Evolutionary conservation across 768 basidiomycete species (phyloP).

Genomic region (Nevesoporus exiguus): DNA sequence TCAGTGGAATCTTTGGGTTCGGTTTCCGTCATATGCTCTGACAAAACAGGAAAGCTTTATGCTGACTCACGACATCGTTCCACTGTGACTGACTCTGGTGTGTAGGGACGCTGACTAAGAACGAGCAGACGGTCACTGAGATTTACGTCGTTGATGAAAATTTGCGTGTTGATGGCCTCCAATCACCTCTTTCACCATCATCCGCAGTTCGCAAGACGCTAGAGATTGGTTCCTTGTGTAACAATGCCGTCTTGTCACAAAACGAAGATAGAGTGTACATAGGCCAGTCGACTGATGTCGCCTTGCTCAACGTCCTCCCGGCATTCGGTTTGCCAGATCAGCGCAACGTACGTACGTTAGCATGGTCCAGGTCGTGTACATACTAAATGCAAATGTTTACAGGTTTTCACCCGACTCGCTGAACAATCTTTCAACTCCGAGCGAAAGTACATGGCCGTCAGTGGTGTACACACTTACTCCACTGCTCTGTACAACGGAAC

Average conservation of each 20-base stretch:
- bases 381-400: conserved; percentile 8
- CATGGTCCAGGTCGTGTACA: not conserved
- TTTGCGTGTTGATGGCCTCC: conserved; percentile 52
- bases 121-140: conserved; percentile 93
- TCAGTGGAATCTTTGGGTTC: conserved; percentile 93
- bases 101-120: conserved; percentile 85
- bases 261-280: conserved; percentile 72
- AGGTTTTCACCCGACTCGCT: conserved; percentile 68
- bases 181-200: conserved; percentile 47
- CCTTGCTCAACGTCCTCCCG: conserved; percentile 75
- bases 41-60: conserved; percentile 75
- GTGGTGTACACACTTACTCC: conserved; percentile 55
- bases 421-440: conserved; percentile 94
- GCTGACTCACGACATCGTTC: not conserved
- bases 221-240: conserved; percentile 85
- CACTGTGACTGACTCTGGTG: not conserved
- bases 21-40: conserved; percentile 96
- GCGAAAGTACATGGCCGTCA: conserved; percentile 89
- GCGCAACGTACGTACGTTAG: conserved; percentile 57
- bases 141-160: conserved; percentile 85
- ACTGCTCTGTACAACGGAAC: conserved; percentile 28
- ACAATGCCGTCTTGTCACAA: conserved; percentile 66
- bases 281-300: conserved; percentile 93
- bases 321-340: conserved; percentile 66
- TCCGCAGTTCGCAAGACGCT: conserved; percentile 71